Evolutionary conservation across 371 early-diverging fungal species (phyloP).

Genomic region (Rhizopus delemar): DNA sequence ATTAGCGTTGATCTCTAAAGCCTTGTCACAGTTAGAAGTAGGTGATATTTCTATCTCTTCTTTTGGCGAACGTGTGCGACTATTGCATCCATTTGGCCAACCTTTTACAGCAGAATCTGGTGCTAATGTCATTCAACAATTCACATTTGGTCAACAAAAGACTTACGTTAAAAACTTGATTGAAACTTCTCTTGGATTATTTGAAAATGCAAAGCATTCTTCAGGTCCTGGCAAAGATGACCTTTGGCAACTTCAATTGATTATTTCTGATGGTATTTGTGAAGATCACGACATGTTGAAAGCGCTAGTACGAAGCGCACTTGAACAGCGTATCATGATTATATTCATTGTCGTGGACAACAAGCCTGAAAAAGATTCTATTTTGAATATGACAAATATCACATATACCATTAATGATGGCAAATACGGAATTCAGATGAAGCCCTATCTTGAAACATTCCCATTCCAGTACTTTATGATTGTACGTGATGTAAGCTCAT

Average conservation of each 20-base stretch:
- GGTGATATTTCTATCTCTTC: slow-evolving; percentile 88
- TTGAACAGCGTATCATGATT: slow-evolving; percentile 87
- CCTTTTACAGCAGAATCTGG: slow-evolving; percentile 90
- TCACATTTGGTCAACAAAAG: slow-evolving; percentile 89
- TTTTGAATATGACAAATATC: slow-evolving; percentile 84
- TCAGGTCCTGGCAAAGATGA: slow-evolving; percentile 57
- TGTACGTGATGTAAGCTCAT: slow-evolving; percentile 80
- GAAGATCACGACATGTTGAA: slow-evolving; percentile 86
- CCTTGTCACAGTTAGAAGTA: slow-evolving; percentile 91
- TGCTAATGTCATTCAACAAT: slow-evolving; percentile 80
- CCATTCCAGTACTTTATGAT: slow-evolving; percentile 97
- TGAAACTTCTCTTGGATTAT: slow-evolving; percentile 73
- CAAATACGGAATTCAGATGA: slow-evolving; percentile 69
- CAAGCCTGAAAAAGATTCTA: slow-evolving; percentile 83
- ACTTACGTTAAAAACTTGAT: slow-evolving; percentile 86
- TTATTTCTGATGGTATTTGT: slow-evolving; percentile 96
- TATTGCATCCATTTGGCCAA: slow-evolving; percentile 91
- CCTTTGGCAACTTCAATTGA: slow-evolving; percentile 94
- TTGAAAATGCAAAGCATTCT: slow-evolving; percentile 71
- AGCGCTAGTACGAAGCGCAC: slow-evolving; percentile 79
- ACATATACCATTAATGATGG: slow-evolving; percentile 73
- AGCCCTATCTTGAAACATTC: slow-evolving; percentile 94
- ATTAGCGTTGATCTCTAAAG: slow-evolving; percentile 87
- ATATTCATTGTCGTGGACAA: slow-evolving; percentile 95
- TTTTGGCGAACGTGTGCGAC: slow-evolving; percentile 86